Conservation (phyloP, 768 basidiomycete genomes). For the Jaapia argillacea region DNA sequence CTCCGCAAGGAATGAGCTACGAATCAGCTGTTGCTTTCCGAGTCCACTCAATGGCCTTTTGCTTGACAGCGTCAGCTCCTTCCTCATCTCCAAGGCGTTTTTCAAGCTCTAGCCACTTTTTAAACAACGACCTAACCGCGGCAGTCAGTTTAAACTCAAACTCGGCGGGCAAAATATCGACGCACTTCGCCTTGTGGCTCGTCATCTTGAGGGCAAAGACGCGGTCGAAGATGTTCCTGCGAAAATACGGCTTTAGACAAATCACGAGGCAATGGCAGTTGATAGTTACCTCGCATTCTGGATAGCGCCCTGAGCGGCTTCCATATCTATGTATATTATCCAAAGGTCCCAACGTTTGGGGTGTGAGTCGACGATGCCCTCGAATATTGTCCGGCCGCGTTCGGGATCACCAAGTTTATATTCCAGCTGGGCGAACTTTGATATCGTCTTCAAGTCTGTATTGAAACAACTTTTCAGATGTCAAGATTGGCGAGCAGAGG, state of each 20-base stretch:
- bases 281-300: conserved; percentile 57
- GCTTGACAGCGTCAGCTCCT: conserved; percentile 72
- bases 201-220: conserved; percentile 82
- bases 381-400: conserved; percentile 91
- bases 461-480: conserved; percentile 1
- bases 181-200: conserved; percentile 90
- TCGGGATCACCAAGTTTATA: conserved; percentile 93
- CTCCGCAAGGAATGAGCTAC: too few relatives aligned
- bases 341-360: conserved; percentile 93
- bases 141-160: conserved; percentile 6
- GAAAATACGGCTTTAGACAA: conserved; percentile 1
- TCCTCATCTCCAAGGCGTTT: conserved; percentile 79
- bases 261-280: not conserved
- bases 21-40: conserved; percentile 40
- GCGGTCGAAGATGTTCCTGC: conserved; percentile 80
- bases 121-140: conserved; percentile 74
- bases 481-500: not conserved
- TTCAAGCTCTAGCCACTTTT: conserved; percentile 93
- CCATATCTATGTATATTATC: conserved; percentile 97
- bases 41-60: conserved; percentile 89
- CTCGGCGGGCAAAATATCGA: conserved; percentile 11
- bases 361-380: conserved; percentile 93
- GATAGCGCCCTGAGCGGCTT: conserved; percentile 71
- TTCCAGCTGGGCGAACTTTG: conserved; percentile 90
- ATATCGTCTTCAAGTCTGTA: conserved; percentile 89